Base-by-base conservation (phyloP, 805 yeast genomes). In the Candida sithepensis region DNA sequence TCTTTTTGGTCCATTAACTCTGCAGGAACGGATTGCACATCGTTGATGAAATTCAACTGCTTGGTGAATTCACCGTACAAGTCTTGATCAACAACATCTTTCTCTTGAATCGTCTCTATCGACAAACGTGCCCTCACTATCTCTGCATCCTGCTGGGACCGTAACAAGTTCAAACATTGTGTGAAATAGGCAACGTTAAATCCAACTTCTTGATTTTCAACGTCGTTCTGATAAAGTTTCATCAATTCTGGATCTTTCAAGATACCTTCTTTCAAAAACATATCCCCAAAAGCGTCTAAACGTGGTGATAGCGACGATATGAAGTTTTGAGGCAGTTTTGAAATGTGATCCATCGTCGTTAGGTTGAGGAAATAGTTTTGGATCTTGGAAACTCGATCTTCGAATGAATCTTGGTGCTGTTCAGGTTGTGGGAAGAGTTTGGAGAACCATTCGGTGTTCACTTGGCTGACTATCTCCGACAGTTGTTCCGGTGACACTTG, bases 271-370 rank as follows among this genome's bases (percentile, higher is more conserved):
- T 46, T 46, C 39, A 59, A 42, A 14, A 50, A 37, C 26, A 49
- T 32, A 28, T 53, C 57, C 10, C 65, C 66, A 48, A 60, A 63
- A 16, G 44, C 46, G 9, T 34, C 10, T 9, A 62, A 16, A 16
- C 52, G 41, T 18, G 46, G 41, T 18, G 41, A 33, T 26, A 55
- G 34, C 16, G 52, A 42, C 16, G 53, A 30, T 10, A 40, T 48
- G 46, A 57, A 53, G 44, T 52, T 53, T n/a, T 58, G 57, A n/a
- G 45, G 49, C 39, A 55, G 36, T 13, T 47, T 40, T 19, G 53
- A 51, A 9, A 51, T 48, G 19, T 46, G 49, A 19, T 45, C 48
- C 36, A 55, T 45, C 13, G 51, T 38, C 3, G 56, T 48, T 44
- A 48, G 51, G 22, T 44, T 47, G 21, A 53, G 45, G n/a, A 54